Evolutionary conservation across 495 filamentous ascomycete genomes (phyloP).

Genomic region (Aspergillus sclerotiicarbonarius): DNA sequence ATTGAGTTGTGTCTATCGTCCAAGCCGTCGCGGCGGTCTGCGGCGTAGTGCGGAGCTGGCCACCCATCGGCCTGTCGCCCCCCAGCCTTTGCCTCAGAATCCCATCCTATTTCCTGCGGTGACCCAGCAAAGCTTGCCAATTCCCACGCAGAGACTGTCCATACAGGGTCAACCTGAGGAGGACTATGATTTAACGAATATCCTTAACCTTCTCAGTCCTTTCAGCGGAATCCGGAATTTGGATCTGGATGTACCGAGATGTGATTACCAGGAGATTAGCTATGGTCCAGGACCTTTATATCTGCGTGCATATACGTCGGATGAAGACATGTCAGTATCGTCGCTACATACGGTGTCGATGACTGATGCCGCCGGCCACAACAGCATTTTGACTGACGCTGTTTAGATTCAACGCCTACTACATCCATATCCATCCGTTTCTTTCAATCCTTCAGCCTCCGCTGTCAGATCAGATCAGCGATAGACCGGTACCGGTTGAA

Average conservation of each 20-base stretch:
- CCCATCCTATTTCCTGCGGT: too few species aligned
- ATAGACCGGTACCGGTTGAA: conserved; percentile 26
- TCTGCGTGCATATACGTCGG: conserved; percentile 15
- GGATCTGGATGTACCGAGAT: neutral
- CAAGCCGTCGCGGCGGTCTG: neutral
- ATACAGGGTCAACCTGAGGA: neutral
- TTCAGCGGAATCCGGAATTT: neutral
- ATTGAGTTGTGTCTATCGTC: neutral
- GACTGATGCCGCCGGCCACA: too few species aligned
- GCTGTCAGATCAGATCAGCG: neutral
- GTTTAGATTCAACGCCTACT: conserved; percentile 45
- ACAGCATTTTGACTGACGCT: neutral
- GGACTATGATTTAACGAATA: conserved; percentile 3
- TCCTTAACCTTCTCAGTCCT: conserved; percentile 6
- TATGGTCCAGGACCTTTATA: neutral
- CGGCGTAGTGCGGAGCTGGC: too few species aligned
- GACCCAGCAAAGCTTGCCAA: neutral
- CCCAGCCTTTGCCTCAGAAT: too few species aligned
- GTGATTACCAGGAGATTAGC: neutral
- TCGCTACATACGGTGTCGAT: too few species aligned
- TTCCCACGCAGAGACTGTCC: neutral
- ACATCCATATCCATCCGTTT: conserved; percentile 47
- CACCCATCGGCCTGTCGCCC: too few species aligned
- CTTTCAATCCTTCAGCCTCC: conserved; percentile 47
- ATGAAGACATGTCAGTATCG: conserved; percentile 18